Percentiles rank a stretch among this genome's conserved stretches.
Evolutionary conservation across 805 yeast genomes (phyloP).

Genomic region (Wickerhamiella occidentalis): DNA sequence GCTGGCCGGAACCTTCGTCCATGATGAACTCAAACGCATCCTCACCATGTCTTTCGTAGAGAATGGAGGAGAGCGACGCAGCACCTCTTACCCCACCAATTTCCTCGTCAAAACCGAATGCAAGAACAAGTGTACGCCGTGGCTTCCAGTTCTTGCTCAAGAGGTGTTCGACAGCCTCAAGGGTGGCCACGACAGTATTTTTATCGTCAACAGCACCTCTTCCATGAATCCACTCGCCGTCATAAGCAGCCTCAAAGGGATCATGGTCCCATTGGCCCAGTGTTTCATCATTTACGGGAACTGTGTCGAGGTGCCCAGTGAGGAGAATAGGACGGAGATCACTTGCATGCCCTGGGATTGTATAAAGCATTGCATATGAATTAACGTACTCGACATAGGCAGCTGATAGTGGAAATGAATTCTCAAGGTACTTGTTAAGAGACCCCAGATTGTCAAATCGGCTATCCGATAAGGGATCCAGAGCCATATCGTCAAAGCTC

Average conservation of each 20-base stretch:
- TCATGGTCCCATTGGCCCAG: slow-evolving; percentile 48
- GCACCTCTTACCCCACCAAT: slow-evolving; percentile 57
- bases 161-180: slow-evolving; percentile 53
- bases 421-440: slow-evolving; percentile 43
- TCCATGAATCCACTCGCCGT: slow-evolving; percentile 58
- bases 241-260: slow-evolving; percentile 56
- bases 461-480: slow-evolving; percentile 37
- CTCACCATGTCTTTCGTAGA: slow-evolving; percentile 45
- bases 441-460: slow-evolving; percentile 37
- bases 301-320: slow-evolving; percentile 72
- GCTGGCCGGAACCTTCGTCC: slow-evolving; percentile 53
- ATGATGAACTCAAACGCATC: slow-evolving; percentile 49
- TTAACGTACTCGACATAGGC: slow-evolving; percentile 38
- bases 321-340: slow-evolving; percentile 51
- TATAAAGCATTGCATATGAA: slow-evolving; percentile 48
- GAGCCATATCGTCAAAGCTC: slow-evolving; percentile 40
- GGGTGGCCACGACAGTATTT: slow-evolving; percentile 48
- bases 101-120: slow-evolving; percentile 77
- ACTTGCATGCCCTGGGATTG: slow-evolving; percentile 45
- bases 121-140: slow-evolving; percentile 46
- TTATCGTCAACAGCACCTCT: slow-evolving; percentile 72
- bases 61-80: slow-evolving; percentile 32
- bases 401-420: slow-evolving; percentile 46
- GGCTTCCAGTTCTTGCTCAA: slow-evolving; percentile 44
- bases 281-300: slow-evolving; percentile 54